phyloP scores from a whole-genome alignment of 768 basidiomycete species.

The Saitozyma podzolica region DNA sequence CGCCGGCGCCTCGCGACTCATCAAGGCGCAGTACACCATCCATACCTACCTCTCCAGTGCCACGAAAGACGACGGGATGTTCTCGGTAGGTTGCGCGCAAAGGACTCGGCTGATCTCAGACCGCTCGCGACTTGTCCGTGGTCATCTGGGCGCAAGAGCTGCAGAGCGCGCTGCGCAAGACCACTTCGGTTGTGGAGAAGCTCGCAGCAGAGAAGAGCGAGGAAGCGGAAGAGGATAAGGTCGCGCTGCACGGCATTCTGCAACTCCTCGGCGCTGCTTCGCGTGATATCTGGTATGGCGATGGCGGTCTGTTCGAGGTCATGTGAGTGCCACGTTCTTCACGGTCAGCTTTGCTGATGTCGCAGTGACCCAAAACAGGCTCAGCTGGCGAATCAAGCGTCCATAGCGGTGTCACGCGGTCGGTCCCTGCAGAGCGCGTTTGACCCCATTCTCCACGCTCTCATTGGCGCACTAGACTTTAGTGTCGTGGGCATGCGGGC shows the following conservation, averaged over 20 bases:
- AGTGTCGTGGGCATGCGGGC: slow-evolving; percentile 88
- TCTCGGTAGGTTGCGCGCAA: slow-evolving; percentile 19
- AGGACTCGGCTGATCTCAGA: slow-evolving; percentile 56
- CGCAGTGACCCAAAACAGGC: slow-evolving; percentile 29
- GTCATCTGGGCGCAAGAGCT: slow-evolving; percentile 81
- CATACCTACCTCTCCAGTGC: slow-evolving; percentile 19
- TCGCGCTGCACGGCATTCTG: slow-evolving; percentile 23
- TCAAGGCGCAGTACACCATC: slow-evolving; percentile 22
- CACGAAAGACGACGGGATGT: slow-evolving; percentile 27
- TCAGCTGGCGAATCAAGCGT: slow-evolving; percentile 19
- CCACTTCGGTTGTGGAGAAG: slow-evolving; percentile 59
- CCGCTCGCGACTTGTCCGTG: slow-evolving; percentile 76
- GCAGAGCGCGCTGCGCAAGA: slow-evolving; percentile 65
- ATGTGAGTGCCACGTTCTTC: slow-evolving; percentile 59
- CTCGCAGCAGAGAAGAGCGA: slow-evolving; percentile 49
- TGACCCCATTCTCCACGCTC: slow-evolving; percentile 75
- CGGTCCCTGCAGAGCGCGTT: slow-evolving; percentile 70
- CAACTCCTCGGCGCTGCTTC: slow-evolving; percentile 65
- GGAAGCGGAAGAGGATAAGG: slow-evolving; percentile 27
- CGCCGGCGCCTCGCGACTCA: slow-evolving; percentile 4
- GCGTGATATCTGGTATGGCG: slow-evolving; percentile 70
- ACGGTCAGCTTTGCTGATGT: slow-evolving; percentile 8
- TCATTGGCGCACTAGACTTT: slow-evolving; percentile 77
- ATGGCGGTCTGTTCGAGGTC: slow-evolving; percentile 75
- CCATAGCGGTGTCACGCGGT: slow-evolving; percentile 27